Evolutionary conservation across 345 rosid genomes (phyloP).

Genomic region (Bruguiera sexangula): DNA sequence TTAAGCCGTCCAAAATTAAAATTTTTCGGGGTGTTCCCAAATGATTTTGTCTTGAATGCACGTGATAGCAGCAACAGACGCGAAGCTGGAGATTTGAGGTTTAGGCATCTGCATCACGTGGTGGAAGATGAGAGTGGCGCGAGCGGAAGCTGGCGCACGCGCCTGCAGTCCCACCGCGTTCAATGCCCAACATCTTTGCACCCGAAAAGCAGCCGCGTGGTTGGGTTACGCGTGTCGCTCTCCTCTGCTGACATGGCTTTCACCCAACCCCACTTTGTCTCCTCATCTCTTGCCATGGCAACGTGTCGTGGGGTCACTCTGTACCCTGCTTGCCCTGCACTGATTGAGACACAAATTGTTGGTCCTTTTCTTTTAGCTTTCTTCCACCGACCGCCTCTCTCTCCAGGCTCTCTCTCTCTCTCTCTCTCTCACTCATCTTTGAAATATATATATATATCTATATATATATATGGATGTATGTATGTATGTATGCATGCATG

Average conservation of each 20-base stretch:
- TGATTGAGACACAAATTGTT: not conserved
- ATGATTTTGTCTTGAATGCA: no score
- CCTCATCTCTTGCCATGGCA: conserved; percentile 48
- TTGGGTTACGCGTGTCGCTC: conserved; percentile 24
- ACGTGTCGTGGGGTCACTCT: conserved; percentile 45
- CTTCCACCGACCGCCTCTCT: no score
- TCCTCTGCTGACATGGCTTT: conserved; percentile 52
- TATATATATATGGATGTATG: no score
- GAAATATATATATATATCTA: not conserved
- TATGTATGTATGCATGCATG: no score
- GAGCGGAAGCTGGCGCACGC: conserved; percentile 24
- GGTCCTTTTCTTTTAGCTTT: not conserved
- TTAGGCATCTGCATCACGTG: conserved; percentile 16
- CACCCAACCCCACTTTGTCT: conserved; percentile 75
- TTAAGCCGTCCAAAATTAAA: no score
- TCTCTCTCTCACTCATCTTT: not conserved
- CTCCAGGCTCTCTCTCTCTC: not conserved
- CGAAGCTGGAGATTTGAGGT: no score
- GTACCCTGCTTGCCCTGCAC: conserved; percentile 41
- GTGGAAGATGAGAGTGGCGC: conserved; percentile 8
- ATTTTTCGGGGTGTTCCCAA: no score
- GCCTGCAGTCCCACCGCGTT: conserved; percentile 39
- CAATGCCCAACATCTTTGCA: conserved; percentile 31
- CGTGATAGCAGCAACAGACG: no score
- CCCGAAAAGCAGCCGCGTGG: conserved; percentile 44